Percentiles rank a stretch among this genome's conserved stretches.
Evolutionary conservation across 306 rosid genomes (phyloP).

Genomic region (Prunus campanulata): DNA sequence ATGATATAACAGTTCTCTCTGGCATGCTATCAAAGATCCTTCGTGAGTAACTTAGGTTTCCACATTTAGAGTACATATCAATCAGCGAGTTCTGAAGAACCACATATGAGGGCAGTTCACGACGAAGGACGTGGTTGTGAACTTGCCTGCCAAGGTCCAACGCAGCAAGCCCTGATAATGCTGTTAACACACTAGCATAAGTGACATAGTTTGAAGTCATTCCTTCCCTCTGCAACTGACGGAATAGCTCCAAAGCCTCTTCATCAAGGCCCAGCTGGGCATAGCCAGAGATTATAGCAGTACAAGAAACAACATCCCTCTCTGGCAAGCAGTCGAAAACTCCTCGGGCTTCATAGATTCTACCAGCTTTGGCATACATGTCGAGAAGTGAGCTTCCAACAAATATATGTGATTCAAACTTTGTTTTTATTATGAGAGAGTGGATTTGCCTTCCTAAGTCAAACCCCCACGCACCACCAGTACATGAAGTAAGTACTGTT

Average conservation of each 20-base stretch:
- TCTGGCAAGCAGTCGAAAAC: slow-evolving; percentile 73
- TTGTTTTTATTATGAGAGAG: slow-evolving; percentile 53
- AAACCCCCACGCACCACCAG: slow-evolving; percentile 48
- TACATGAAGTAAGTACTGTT: slow-evolving; percentile 72
- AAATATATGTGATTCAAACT: slow-evolving; percentile 56
- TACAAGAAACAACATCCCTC: slow-evolving; percentile 81
- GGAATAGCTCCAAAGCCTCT: slow-evolving; percentile 68
- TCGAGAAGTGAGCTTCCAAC: slow-evolving; percentile 93
- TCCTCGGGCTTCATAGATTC: slow-evolving; percentile 61
- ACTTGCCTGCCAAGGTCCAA: slow-evolving; percentile 86
- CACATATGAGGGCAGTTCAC: slow-evolving; percentile 48
- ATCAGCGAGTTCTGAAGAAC: slow-evolving; percentile 86
- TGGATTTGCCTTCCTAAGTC: slow-evolving; percentile 74
- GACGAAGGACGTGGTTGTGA: slow-evolving; percentile 69
- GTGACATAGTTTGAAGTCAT: slow-evolving; percentile 81
- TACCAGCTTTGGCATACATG: slow-evolving; percentile 86
- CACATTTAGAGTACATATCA: slow-evolving; percentile 95
- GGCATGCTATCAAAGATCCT: slow-evolving; percentile 63
- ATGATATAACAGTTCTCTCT: slow-evolving; percentile 74
- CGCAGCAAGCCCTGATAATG: slow-evolving; percentile 84
- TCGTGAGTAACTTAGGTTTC: slow-evolving; percentile 64
- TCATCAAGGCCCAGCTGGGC: slow-evolving; percentile 81
- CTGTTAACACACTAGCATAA: slow-evolving; percentile 71
- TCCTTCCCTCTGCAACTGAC: slow-evolving; percentile 66
- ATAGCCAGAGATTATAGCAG: slow-evolving; percentile 85